Conservation (phyloP, 2,329 filamentous ascomycete genomes). For the Penicillium sp. region DNA sequence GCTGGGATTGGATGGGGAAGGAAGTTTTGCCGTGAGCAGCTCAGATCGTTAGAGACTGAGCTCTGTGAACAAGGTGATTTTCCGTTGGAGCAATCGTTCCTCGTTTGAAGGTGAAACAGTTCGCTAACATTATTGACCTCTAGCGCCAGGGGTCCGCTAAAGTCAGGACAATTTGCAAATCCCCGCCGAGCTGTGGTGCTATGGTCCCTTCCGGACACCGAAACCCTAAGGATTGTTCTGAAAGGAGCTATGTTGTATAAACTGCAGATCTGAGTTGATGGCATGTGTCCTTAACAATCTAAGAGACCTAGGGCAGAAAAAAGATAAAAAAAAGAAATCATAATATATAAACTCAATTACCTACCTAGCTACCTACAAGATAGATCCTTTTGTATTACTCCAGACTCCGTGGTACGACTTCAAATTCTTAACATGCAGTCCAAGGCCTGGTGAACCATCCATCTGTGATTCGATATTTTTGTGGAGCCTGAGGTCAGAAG, state of each 20-base stretch:
- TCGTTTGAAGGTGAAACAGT: neutral
- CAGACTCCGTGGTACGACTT: neutral
- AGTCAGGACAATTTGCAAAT: neutral
- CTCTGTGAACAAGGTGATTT: no score
- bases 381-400: neutral
- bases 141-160: neutral
- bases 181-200: no score
- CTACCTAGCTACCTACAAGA: neutral
- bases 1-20: conserved; percentile 67
- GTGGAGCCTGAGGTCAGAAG: no score
- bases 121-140: neutral
- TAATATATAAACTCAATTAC: neutral
- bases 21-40: conserved; percentile 55
- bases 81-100: neutral
- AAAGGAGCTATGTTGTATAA: neutral
- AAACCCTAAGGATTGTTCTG: neutral
- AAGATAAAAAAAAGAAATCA: no score
- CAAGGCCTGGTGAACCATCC: neutral
- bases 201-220: neutral
- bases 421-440: neutral
- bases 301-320: neutral
- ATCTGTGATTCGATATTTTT: neutral
- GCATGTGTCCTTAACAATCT: neutral
- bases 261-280: neutral
- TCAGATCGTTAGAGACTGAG: neutral